Percentiles rank a stretch among this genome's conserved stretches.
Evolutionary conservation across 2,329 filamentous ascomycete genomes (phyloP).

Genomic region (Chrysoporthe cubensis): DNA sequence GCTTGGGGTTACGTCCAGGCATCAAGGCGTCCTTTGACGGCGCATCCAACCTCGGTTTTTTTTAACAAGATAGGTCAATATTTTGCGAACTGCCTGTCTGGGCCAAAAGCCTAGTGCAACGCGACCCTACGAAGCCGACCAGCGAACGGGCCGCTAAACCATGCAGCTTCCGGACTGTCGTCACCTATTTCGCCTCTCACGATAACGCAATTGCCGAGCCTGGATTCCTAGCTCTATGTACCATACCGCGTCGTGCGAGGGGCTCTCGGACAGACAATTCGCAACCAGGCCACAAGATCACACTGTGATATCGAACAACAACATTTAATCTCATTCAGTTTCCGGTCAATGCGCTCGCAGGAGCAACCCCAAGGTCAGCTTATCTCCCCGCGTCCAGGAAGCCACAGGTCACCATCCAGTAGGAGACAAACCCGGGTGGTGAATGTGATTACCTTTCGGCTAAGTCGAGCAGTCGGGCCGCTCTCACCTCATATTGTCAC

Average conservation of each 20-base stretch:
- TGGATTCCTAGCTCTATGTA: conserved; percentile 2
- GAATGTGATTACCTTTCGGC: neutral
- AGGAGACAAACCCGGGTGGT: neutral
- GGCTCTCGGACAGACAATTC: neutral
- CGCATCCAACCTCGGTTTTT: neutral
- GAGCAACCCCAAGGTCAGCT: neutral
- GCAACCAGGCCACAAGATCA: conserved; percentile 3
- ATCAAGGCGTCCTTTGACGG: neutral
- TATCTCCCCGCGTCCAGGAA: neutral
- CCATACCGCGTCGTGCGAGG: neutral
- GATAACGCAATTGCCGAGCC: conserved; percentile 14
- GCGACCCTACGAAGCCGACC: neutral
- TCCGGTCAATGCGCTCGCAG: neutral
- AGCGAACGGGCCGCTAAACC: neutral
- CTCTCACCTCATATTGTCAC: neutral
- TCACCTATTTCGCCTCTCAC: neutral
- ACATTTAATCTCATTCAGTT: neutral
- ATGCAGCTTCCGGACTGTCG: neutral
- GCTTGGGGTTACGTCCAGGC: neutral
- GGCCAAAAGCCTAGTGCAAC: neutral
- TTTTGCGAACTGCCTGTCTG: neutral
- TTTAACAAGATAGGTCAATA: neutral
- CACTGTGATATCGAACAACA: neutral
- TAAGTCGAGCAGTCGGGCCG: conserved; percentile 11
- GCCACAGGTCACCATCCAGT: neutral